These are phyloP conservation scores for Barbarea vulgaris DNA, from an alignment of 345 rosid species.

Conservation along the genomic window DNA sequence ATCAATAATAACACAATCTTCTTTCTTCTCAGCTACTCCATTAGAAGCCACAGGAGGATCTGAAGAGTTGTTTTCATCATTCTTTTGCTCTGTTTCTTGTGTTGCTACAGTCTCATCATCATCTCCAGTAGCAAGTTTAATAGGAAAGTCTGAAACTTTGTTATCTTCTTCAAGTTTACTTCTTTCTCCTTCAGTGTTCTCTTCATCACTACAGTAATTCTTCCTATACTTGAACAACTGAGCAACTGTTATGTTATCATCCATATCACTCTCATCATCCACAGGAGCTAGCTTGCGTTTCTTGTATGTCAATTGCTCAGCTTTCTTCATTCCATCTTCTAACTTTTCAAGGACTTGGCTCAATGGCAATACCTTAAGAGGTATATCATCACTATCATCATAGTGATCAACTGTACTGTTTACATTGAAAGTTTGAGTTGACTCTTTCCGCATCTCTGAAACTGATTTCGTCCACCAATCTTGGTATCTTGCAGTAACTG, in stretches of 20 bases:
- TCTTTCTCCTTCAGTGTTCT: background rate
- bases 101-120: conserved; percentile 16
- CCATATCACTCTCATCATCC: conserved; percentile 6
- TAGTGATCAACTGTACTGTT: background rate
- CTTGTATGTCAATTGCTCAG: background rate
- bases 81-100: background rate
- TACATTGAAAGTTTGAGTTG: background rate
- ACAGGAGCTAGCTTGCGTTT: conserved; percentile 10
- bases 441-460: background rate
- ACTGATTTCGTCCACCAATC: conserved; percentile 53
- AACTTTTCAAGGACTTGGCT: conserved; percentile 6
- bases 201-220: conserved; percentile 10
- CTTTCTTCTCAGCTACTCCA: background rate
- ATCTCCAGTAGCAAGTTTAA: background rate
- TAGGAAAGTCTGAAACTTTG: background rate
- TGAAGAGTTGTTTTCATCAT: background rate
- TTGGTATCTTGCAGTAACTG: conserved; percentile 47
- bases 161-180: background rate
- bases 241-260: conserved; percentile 5
- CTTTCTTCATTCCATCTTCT: background rate
- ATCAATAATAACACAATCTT: background rate
- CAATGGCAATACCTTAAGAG: conserved; percentile 4
- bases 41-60: background rate
- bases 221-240: conserved; percentile 10
- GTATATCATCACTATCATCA: conserved; percentile 7